Base-by-base conservation (phyloP, 495 filamentous ascomycete genomes). In the Neurospora sp. region DNA sequence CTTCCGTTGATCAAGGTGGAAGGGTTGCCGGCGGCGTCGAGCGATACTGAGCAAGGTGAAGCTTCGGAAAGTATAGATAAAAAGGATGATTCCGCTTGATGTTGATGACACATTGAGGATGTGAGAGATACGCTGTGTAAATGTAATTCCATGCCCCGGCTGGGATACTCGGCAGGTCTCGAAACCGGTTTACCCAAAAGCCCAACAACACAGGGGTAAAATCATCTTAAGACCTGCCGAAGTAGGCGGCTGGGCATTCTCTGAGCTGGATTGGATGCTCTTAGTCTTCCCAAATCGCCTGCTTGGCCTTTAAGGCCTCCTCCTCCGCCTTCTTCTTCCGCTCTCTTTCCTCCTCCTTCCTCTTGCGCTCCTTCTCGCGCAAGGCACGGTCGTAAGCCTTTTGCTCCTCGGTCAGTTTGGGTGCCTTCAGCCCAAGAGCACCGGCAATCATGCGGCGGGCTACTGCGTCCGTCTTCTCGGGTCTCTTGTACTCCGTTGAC, bases 381-480 rank as follows among this genome's bases (percentile, higher is more conserved):
- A 94, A 82, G 12, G 93, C 90, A 71, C 86, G 86, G 78, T 99
- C 96, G 80, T 97, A 99, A 75, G 92, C 92, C 73, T 86, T 85
- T 85, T 97, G 91, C 83, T 98, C 95, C 78, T 97, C 93, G 12
- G 92, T 98, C 79, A 87, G 86, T 84, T 89, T 92, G 39, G 92
- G 93, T 41, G 92, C 89, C 74, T 89, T 88, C 48, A 98, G 88
- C 5, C 96, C 96, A 77, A 99, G 83, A 7, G 92, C 96, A 31
- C 89, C 92, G 0, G 94, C 93, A 79, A 99, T 98, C 90, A 99
- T 85, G 75, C 96, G 86, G 72, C 92, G 88, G 37, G 96, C 96
- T 59, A 95, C 93, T 3, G 94, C 93, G 74, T 94, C 96, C 73
- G 94, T 94, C 83, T 96, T 99, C 83, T 96, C 94, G 0, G 94